Evolutionary conservation across 2,329 filamentous ascomycete species (phyloP), one percentile per base, ranked within the genome.

Genomic region (Penicillium sp.): DNA sequence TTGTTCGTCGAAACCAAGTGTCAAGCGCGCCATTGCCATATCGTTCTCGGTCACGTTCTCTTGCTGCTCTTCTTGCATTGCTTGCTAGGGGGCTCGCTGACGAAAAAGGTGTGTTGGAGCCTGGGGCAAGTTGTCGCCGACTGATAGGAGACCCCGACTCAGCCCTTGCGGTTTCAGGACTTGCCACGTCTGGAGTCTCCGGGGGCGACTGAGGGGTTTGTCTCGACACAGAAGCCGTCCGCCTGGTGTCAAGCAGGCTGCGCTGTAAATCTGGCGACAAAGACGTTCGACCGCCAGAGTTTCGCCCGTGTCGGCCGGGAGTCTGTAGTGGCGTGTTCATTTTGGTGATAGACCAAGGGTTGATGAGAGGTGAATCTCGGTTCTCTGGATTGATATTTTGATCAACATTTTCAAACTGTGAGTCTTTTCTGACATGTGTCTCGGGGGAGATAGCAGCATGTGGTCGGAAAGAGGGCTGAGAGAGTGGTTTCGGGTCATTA

Each of bases 11-110:
- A 15, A 63, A 63, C 60, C 49, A 61, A 6, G 61, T 60, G 33
- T 63, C 61, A 3, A 63, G 46, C 12, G 61, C 56, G 9, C 61
- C 61, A 23, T 61, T 63, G 4, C 60, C 60, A 27, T 63, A 60
- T 2, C 54, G 52, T 24, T 63, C 56, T 21, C 42, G 44, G 34
- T 61, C 58, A 13, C 54, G 53, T 27, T 58, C 48, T 8, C 60
- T 40, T 23, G 47, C 49, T 4, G 50, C 55, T 3, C 30, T 52
- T n/a, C 37, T 49, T 18, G 36, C 33, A 20, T 29, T 51, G n/a
- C 12, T 46, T 2, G 7, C 3, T 5, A 24, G 10, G 20, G 30
- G 34, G 8, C 2, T 10, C 9, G 24, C 15, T 21, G 32, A 36
- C 2, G 29, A 27, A 3, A 42, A 13, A 12, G 48, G 39, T 8